phyloP scores from a whole-genome alignment of 2,329 filamentous ascomycete species.

The Colletotrichum noveboracense region DNA sequence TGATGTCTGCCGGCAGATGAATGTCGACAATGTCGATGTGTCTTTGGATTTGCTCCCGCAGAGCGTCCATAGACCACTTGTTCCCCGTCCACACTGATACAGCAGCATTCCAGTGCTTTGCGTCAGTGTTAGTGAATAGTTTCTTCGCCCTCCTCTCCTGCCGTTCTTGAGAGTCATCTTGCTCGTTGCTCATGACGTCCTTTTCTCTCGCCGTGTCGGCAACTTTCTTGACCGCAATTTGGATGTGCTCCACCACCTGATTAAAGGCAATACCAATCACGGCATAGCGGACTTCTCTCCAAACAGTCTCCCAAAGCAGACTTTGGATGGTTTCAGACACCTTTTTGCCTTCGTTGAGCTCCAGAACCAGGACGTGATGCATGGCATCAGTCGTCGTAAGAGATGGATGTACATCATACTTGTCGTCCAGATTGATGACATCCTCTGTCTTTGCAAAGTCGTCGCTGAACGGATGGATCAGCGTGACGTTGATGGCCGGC shows the following conservation, averaged over 20 bases:
- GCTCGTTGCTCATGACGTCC: rapidly evolving
- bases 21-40: conserved; percentile 29
- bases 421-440: conserved; percentile 30
- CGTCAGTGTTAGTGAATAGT: neutral
- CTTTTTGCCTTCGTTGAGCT: conserved; percentile 22
- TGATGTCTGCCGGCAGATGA: conserved; percentile 22
- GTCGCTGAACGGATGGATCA: conserved; percentile 31
- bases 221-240: neutral
- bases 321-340: conserved; percentile 27
- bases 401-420: conserved; percentile 31
- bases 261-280: conserved; percentile 27
- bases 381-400: conserved; percentile 32
- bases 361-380: conserved; percentile 30
- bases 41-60: conserved; percentile 30
- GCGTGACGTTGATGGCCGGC: conserved; percentile 27
- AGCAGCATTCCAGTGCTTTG: conserved; percentile 21
- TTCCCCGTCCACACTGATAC: conserved; percentile 24
- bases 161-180: neutral
- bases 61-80: conserved; percentile 23
- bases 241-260: conserved; percentile 21
- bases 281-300: conserved; percentile 31
- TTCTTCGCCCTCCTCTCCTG: neutral
- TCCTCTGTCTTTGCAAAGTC: conserved; percentile 24
- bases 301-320: conserved; percentile 31
- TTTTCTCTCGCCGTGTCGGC: neutral